Evolutionary conservation across 169 alveolate genomes (phyloP), one percentile per base, ranked within the genome.

Genomic region (Theileria parva): DNA sequence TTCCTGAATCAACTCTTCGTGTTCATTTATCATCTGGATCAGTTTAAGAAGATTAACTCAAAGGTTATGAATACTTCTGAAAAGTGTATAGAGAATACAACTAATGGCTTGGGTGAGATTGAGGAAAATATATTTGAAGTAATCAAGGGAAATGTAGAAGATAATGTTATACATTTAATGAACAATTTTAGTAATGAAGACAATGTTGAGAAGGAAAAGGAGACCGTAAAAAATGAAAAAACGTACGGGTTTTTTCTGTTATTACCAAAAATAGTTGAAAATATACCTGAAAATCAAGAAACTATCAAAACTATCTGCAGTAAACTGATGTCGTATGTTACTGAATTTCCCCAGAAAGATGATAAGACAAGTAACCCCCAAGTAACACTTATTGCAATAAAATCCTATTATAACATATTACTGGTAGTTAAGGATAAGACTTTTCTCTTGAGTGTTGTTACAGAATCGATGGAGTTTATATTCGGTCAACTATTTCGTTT

Each of bases 341-440:
- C 53, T 51, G 63, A 67, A 51, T 28, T 68, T 70, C 13, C 70
- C 19, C 21, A 66, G 28, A 28, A 66, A 71, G 65, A 48, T 77
- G 37, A 61, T 39, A 51, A 50, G 34, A 15, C 21, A 44, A 12
- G 21, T 44, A 32, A n/a, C 5, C 60, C 25, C 57, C 34, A 23
- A 4, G 17, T 66, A 9, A 4, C 48, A 37, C 7, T 55, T 7
- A 11, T 55, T 4, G 21, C 27, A 4, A 55, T 55, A 55, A 55
- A 55, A 55, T 17, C 30, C 4, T 55, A 55, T 21, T 55, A 55
- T 21, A 55, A 55, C 30, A 55, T 55, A 17, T 8, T 37, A 8
- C 13, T 37, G 48, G 48, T 37, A 8, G 48, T 37, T 37, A 37
- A 8, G 48, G 48, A 37, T 37, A 37, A 37, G 8, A 37, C 48